These are phyloP conservation scores for Fomitopsis pinicola DNA, from an alignment of 1,284 basidiomycete genomes.

Conservation along the genomic window DNA sequence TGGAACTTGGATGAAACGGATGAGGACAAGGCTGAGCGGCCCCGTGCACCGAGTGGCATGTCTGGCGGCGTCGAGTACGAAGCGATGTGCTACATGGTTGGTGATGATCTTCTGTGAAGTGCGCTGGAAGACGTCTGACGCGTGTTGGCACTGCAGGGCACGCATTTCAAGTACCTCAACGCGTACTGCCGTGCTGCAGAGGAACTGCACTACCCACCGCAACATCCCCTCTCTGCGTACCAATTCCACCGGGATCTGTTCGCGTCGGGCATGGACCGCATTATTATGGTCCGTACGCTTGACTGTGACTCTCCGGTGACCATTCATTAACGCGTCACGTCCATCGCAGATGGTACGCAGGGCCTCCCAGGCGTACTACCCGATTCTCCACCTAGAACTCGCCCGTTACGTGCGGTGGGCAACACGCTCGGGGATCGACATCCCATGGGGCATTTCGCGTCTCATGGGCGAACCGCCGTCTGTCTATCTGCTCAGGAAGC, in stretches of 20 bases:
- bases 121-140: neutral
- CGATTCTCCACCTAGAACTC: conserved; percentile 87
- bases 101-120: conserved; percentile 24
- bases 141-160: conserved; percentile 49
- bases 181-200: conserved; percentile 61
- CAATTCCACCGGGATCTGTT: conserved; percentile 83
- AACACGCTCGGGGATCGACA: conserved; percentile 57
- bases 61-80: conserved; percentile 98
- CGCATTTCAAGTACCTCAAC: conserved; percentile 82
- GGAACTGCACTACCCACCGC: conserved; percentile 58
- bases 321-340: neutral
- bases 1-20: conserved; percentile 85
- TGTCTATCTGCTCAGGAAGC: conserved; percentile 41
- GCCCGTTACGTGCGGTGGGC: conserved; percentile 77
- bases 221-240: conserved; percentile 71
- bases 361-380: conserved; percentile 90
- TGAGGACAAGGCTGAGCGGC: conserved; percentile 81
- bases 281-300: conserved; percentile 54
- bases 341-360: conserved; percentile 78
- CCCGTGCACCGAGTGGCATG: conserved; percentile 94
- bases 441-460: conserved; percentile 72
- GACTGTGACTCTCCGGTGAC: neutral
- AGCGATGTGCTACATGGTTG: conserved; percentile 91
- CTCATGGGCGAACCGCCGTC: conserved; percentile 67
- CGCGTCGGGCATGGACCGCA: conserved; percentile 82